Percentiles rank a stretch among this genome's conserved stretches.
These are phyloP conservation scores for Scheffersomyces illinoinensis DNA, from an alignment of 1,139 yeast species.

Conservation along the genomic window DNA sequence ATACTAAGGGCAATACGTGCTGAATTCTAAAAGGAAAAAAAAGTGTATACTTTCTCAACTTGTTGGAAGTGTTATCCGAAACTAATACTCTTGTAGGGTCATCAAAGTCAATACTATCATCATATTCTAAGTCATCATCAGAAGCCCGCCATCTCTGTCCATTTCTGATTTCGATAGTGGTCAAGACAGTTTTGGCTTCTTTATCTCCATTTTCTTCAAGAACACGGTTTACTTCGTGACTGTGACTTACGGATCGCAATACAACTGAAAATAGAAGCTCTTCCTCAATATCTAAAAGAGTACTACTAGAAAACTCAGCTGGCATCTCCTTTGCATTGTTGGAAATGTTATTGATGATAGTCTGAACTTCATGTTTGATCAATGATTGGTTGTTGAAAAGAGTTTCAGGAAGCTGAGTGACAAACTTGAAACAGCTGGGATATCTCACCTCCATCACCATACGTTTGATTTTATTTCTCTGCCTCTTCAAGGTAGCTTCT, in stretches of 20 bases:
- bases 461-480: slow-evolving; percentile 32
- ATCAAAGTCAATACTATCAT: slow-evolving; percentile 40
- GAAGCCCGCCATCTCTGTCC: slow-evolving; percentile 43
- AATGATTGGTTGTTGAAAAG: slow-evolving; percentile 38
- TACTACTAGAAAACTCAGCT: slow-evolving; percentile 22
- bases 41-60: slow-evolving; percentile 25
- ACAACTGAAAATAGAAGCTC: slow-evolving; percentile 41
- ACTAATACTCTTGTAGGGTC: slow-evolving; percentile 47
- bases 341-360: slow-evolving; percentile 20
- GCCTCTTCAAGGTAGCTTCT: slow-evolving; percentile 35
- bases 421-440: slow-evolving; percentile 36
- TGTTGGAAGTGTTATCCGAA: slow-evolving; percentile 16
- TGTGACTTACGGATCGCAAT: slow-evolving; percentile 28
- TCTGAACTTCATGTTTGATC: slow-evolving; percentile 33
- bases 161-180: slow-evolving; percentile 43
- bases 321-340: slow-evolving; percentile 19
- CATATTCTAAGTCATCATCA: slow-evolving; percentile 30
- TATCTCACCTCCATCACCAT: slow-evolving; percentile 36
- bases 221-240: slow-evolving; percentile 7
- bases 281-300: slow-evolving; percentile 39
- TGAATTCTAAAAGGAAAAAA: slow-evolving; percentile 46
- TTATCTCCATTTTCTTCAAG: slow-evolving; percentile 5
- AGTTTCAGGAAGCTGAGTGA: slow-evolving; percentile 38
- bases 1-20: slow-evolving; percentile 37
- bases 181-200: slow-evolving; percentile 6